phyloP scores from a whole-genome alignment of 768 basidiomycete species.

The Trametes cingulata region DNA sequence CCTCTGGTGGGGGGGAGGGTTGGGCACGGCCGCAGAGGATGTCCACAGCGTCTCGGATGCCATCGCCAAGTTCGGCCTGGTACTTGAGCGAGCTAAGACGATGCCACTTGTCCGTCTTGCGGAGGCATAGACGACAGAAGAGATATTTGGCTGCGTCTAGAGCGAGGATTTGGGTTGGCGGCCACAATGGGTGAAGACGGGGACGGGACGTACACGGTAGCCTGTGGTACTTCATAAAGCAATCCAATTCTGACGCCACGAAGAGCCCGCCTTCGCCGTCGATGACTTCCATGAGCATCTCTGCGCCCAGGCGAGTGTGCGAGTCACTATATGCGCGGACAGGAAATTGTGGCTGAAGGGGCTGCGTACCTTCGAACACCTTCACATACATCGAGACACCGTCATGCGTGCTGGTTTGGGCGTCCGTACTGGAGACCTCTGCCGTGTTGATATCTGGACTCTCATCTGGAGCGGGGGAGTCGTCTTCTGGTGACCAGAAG shows the following conservation, averaged over 20 bases:
- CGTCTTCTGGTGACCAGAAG: conserved; percentile 7
- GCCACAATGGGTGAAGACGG: neutral
- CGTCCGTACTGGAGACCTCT: neutral
- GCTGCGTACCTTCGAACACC: conserved; percentile 22
- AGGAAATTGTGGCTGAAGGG: neutral
- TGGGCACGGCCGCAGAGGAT: conserved; percentile 42
- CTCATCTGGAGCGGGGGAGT: neutral
- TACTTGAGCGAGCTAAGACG: conserved; percentile 48
- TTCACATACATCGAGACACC: conserved; percentile 24
- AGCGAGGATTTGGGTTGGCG: neutral
- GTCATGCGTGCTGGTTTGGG: neutral
- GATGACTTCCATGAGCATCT: conserved; percentile 57
- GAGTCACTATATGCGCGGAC: neutral
- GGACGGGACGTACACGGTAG: conserved; percentile 49
- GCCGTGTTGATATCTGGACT: neutral
- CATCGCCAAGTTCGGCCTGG: conserved; percentile 41
- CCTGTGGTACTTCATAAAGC: conserved; percentile 42
- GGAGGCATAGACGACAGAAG: conserved; percentile 60
- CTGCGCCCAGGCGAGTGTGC: conserved; percentile 32
- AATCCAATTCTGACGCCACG: conserved; percentile 44
- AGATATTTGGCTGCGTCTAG: conserved; percentile 49
- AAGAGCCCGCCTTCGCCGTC: conserved; percentile 55
- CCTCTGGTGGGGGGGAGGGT: neutral
- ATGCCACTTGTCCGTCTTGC: conserved; percentile 58
- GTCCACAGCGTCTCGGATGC: conserved; percentile 43